These are phyloP conservation scores for Hirsutella minnesotensis DNA, from an alignment of 2,329 filamentous ascomycete genomes.

Conservation along the genomic window DNA sequence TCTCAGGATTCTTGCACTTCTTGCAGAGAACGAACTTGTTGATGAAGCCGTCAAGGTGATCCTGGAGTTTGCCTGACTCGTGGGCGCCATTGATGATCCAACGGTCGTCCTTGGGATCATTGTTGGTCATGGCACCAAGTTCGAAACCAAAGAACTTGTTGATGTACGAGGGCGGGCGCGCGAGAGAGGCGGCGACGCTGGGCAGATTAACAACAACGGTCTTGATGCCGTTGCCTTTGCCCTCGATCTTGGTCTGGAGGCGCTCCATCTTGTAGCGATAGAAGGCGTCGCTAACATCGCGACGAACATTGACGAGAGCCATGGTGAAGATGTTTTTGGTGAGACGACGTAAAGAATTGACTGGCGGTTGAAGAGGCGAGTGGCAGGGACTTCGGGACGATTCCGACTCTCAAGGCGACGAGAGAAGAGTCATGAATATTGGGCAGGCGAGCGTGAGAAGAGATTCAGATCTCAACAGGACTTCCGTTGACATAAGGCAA, in stretches of 20 bases:
- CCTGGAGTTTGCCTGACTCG: conserved; percentile 89
- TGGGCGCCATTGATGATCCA: conserved; percentile 99
- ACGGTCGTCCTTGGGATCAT: conserved; percentile 90
- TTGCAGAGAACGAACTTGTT: conserved; percentile 98
- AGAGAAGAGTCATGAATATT: conserved; percentile 26
- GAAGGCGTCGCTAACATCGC: conserved; percentile 96
- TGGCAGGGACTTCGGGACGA: conserved; percentile 8
- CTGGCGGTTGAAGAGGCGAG: neutral
- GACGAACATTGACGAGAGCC: conserved; percentile 97
- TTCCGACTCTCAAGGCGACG: conserved; percentile 10
- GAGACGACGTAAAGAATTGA: neutral
- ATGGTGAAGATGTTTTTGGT: conserved; percentile 50
- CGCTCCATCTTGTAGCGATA: conserved; percentile 99
- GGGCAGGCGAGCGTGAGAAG: conserved; percentile 6
- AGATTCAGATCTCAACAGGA: conserved; percentile 43
- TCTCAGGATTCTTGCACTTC: conserved; percentile 99
- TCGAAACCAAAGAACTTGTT: conserved; percentile 99
- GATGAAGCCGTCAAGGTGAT: conserved; percentile 97
- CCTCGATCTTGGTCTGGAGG: conserved; percentile 97
- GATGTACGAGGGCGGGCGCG: conserved; percentile 83
- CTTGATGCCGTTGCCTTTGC: conserved; percentile 99
- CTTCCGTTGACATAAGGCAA: conserved; percentile 44
- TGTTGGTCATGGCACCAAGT: conserved; percentile 96
- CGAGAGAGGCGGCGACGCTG: conserved; percentile 84
- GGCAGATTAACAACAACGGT: conserved; percentile 92